Base-by-base conservation (phyloP, 2,329 filamentous ascomycete species). In the Aspergillus neoniger region DNA sequence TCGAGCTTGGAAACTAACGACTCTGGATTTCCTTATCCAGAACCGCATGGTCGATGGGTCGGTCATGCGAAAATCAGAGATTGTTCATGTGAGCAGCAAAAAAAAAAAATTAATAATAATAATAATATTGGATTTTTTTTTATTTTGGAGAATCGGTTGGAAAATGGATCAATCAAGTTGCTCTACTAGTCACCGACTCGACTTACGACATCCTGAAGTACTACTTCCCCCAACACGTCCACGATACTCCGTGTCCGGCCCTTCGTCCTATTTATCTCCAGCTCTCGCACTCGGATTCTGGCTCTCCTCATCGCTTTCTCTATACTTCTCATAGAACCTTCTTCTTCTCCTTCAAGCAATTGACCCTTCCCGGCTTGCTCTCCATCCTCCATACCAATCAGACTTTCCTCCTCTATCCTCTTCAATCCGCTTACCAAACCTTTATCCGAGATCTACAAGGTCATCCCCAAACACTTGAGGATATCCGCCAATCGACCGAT, bases 51-150 rank as follows among this genome's bases (percentile, higher is more conserved):
- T 51, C 52, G 58, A 67, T 66, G 59, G 58, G 59, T 60, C 52
- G 49, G 55, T 55, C 56, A 60, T 61, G 57, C 54, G 64, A 48
- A 51, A 57, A 52, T 36, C 54, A 57, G 49, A 39, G 54, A 44
- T 39, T 65, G 69, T 67, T 64, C 72, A 74, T 76, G 73, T 75
- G 73, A 73, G 64, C 72, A 65, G 59, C 38, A 68, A 69, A 69
- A 66, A 66, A 68, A 65, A 63, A 51, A 8, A 3, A 25, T 7
- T 58, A 38, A 50, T 58, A 38, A 25, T 23, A 5, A 23, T 58
- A 38, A 50, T 58, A 38, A 50, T 47, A 57, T 44, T 53, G 19
- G 12, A 23, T 28, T 53, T 9, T 12, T 12, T 28, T 36, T 14
- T 5, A 30, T 15, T 36, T 36, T 36, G 32, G 30, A 5, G 12